Percentiles rank a stretch among this genome's conserved stretches.
Conservation (phyloP, 2,329 filamentous ascomycete species). For the Epichloe amarillans region DNA sequence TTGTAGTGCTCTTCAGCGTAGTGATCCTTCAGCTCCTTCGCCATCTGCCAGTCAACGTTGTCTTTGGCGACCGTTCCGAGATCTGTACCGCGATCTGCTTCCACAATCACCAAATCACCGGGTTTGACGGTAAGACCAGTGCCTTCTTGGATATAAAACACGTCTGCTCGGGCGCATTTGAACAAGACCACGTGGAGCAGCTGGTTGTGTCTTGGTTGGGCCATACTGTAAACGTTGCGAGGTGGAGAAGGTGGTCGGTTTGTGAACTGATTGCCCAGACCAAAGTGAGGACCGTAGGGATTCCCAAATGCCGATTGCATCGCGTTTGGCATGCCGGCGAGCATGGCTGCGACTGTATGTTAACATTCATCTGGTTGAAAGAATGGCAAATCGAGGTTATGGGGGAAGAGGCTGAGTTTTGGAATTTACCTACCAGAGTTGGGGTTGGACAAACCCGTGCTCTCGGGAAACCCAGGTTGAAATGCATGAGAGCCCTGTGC, state of each 20-base stretch:
- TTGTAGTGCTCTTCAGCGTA: constrained; percentile 94
- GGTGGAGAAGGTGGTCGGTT: constrained; percentile 43
- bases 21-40: constrained; percentile 79
- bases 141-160: constrained; percentile 94
- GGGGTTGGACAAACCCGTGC: constrained; percentile 21
- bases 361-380: not conserved
- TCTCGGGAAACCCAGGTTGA: constrained; percentile 25
- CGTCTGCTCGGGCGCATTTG: constrained; percentile 89
- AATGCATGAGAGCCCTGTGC: constrained; percentile 30
- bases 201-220: constrained; percentile 51
- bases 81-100: constrained; percentile 92
- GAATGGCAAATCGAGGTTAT: not conserved
- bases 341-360: constrained; percentile 10
- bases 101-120: constrained; percentile 91
- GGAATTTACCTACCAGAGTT: constrained; percentile 25
- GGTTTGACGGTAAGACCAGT: constrained; percentile 82
- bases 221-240: constrained; percentile 46
- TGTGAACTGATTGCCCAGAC: constrained; percentile 19
- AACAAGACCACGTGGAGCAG: constrained; percentile 83
- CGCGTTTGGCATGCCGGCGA: constrained; percentile 13
- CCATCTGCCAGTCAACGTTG: constrained; percentile 76
- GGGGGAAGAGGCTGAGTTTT: not conserved
- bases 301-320: constrained; percentile 18
- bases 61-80: constrained; percentile 83
- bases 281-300: constrained; percentile 34